Conservation (phyloP, 495 filamentous ascomycete species). For the Delitschia confertaspora region DNA sequence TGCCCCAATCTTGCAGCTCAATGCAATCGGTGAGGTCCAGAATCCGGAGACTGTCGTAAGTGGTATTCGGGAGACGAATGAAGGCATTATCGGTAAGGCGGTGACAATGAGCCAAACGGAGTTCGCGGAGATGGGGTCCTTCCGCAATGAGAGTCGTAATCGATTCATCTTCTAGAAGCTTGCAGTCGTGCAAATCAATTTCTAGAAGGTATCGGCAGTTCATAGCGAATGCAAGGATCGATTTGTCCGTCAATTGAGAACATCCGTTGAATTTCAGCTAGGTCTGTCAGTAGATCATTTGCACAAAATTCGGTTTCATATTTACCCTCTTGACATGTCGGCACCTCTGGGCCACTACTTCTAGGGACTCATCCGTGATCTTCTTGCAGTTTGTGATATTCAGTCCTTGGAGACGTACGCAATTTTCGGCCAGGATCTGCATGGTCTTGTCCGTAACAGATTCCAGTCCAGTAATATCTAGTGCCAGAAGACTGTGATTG, state of each 20-base stretch:
- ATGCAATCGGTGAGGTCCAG: slow-evolving; percentile 86
- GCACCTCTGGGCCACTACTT: slow-evolving; percentile 74
- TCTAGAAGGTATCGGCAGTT: slow-evolving; percentile 89
- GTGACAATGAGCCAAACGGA: slow-evolving; percentile 75
- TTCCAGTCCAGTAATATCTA: slow-evolving; percentile 78
- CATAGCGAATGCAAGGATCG: slow-evolving; percentile 75
- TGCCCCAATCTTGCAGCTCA: slow-evolving; percentile 71
- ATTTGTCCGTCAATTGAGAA: slow-evolving; percentile 61
- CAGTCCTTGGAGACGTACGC: slow-evolving; percentile 76
- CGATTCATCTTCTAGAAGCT: slow-evolving; percentile 65
- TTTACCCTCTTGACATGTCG: slow-evolving; percentile 78
- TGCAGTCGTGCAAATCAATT: slow-evolving; percentile 88
- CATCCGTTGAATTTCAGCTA: slow-evolving; percentile 95
- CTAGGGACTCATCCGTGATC: slow-evolving; percentile 76
- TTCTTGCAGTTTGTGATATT: slow-evolving; percentile 83
- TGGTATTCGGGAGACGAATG: slow-evolving; percentile 61
- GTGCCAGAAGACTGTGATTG: slow-evolving; percentile 72
- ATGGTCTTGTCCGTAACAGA: slow-evolving; percentile 79
- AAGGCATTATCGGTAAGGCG: slow-evolving; percentile 80
- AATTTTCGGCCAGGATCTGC: slow-evolving; percentile 68
- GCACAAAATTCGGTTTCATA: slow-evolving; percentile 12
- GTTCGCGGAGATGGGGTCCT: slow-evolving; percentile 73
- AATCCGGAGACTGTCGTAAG: slow-evolving; percentile 80
- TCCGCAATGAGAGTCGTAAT: slow-evolving; percentile 68
- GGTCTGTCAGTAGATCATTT: slow-evolving; percentile 26